phyloP scores from a whole-genome alignment of 2,329 filamentous ascomycete species.

The Aspergillus carbonarius region DNA sequence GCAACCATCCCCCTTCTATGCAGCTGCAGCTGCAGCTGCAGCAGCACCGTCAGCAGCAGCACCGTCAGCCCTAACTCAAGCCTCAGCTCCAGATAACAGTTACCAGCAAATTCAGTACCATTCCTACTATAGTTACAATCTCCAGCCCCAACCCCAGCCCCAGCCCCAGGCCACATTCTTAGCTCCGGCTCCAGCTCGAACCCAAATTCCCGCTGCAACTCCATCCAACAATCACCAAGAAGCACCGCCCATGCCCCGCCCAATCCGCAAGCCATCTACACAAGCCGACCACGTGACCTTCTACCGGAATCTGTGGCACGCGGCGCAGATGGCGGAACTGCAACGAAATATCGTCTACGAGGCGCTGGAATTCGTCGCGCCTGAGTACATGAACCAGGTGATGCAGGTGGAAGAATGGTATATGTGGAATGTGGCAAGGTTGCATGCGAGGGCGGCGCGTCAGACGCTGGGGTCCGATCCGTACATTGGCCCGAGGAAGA shows the following conservation, averaged over 20 bases:
- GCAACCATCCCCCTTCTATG: too few species aligned
- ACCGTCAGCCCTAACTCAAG: too few species aligned
- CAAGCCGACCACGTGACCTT: constrained; percentile 14
- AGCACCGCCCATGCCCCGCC: neutral
- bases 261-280: constrained; percentile 17
- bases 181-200: neutral
- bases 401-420: neutral
- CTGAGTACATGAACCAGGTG: neutral
- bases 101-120: too few species aligned
- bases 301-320: constrained; percentile 11
- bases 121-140: neutral
- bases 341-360: constrained; percentile 11
- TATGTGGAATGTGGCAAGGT: neutral
- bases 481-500: too few species aligned
- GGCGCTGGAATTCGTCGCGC: neutral
- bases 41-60: too few species aligned
- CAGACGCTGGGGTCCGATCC: too few species aligned
- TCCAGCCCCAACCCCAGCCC: neutral
- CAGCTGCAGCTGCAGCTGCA: too few species aligned
- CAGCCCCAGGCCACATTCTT: too few species aligned
- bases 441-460: neutral
- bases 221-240: neutral
- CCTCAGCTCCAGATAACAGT: too few species aligned
- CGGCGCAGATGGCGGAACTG: constrained; percentile 4
- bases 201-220: neutral